Evolutionary conservation across 23 red algal genomes (phyloP).

Genomic region (Chondrus crispus): DNA sequence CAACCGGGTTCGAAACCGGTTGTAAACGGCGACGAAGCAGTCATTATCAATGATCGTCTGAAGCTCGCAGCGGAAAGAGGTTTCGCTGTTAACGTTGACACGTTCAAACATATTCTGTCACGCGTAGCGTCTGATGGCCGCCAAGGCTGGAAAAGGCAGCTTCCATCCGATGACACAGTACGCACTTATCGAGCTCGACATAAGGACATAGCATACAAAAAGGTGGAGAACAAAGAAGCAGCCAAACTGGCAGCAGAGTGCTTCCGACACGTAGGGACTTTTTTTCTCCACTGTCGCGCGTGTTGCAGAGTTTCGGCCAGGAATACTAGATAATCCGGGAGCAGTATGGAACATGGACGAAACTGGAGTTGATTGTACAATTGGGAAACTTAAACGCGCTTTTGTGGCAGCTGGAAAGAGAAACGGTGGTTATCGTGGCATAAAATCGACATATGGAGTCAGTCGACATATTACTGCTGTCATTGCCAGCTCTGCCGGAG

Average conservation of each 20-base stretch:
- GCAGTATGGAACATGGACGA: constrained; percentile 5
- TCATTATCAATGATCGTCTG: background rate
- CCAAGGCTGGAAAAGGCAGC: background rate
- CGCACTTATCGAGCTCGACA: constrained; percentile 11
- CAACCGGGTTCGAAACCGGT: background rate
- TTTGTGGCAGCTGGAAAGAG: background rate
- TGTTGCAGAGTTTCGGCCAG: background rate
- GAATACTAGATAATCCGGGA: background rate
- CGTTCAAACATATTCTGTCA: constrained; percentile 15
- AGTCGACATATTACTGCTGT: background rate
- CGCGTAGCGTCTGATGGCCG: background rate
- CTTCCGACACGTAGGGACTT: background rate
- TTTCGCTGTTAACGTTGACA: background rate
- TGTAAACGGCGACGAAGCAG: background rate
- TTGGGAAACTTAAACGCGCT: background rate
- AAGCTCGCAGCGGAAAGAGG: background rate
- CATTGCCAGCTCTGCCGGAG: background rate
- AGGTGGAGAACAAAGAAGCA: constrained; percentile 10
- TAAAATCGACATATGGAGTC: background rate
- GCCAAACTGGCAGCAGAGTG: background rate
- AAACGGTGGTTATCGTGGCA: background rate
- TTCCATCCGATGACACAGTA: background rate
- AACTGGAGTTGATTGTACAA: background rate
- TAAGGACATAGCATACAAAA: background rate
- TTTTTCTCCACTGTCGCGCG: background rate